phyloP scores from a whole-genome alignment of 2,329 filamentous ascomycete genomes.

The Tolypocladium amazonense region DNA sequence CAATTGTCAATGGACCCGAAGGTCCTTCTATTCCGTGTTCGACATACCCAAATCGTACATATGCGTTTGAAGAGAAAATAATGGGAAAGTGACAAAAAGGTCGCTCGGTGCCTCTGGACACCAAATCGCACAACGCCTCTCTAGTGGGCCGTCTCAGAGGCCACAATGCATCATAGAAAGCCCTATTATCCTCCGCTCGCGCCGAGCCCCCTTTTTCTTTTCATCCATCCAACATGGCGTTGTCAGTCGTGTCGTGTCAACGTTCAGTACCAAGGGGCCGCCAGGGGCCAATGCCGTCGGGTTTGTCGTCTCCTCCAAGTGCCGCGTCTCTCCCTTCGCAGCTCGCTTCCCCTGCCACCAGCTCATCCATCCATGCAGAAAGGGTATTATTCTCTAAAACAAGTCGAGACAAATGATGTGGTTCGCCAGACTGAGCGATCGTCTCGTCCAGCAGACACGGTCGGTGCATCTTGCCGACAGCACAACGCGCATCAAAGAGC shows the following conservation, averaged over 20 bases:
- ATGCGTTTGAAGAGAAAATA: neutral
- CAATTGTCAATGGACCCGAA: neutral
- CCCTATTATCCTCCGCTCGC: neutral
- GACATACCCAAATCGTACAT: conserved; percentile 6
- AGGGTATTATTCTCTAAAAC: neutral
- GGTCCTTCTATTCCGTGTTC: neutral
- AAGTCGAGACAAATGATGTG: neutral
- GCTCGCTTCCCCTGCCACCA: neutral
- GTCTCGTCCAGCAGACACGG: neutral
- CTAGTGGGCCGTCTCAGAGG: conserved; percentile 4
- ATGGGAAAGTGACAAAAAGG: neutral
- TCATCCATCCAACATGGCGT: neutral
- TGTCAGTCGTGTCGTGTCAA: neutral
- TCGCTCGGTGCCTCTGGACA: conserved; percentile 2
- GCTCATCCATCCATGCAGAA: neutral
- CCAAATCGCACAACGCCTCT: conserved; percentile 8
- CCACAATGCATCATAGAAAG: conserved; percentile 2
- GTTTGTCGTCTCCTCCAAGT: neutral
- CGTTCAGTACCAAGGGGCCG: neutral
- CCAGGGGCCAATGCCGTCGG: neutral
- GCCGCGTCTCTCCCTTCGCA: neutral
- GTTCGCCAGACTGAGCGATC: neutral
- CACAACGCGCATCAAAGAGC: neutral
- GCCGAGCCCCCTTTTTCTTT: neutral
- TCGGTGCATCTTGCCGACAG: neutral